Evolutionary conservation across 352 stramenopile species (phyloP), one percentile per base, ranked within the genome.

Genomic region (Pythium pyrilobum): DNA sequence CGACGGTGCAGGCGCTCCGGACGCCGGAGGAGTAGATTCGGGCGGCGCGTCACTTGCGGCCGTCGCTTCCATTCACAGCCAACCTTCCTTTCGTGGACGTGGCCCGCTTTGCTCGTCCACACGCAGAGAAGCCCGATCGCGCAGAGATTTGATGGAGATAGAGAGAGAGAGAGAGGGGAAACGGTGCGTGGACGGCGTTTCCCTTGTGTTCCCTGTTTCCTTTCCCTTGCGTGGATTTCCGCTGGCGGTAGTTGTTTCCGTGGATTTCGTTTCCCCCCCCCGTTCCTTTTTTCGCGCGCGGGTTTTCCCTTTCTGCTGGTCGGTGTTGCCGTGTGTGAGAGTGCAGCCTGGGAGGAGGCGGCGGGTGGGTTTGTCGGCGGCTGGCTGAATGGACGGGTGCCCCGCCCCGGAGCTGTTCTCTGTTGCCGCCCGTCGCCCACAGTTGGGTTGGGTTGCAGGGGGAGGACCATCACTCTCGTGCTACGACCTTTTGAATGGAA

Each of bases 1-100:
- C 20, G 51, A 39, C 21, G 49, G 4, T 11, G 7, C 20, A 23
- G 51, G 10, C 5, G 27, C 6, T 24, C 13, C 3, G 24, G 25
- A n/a, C 28, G 45, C 11, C 4, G 46, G 24, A 25, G 32, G 31
- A 27, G 47, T 18, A 20, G 45, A 23, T 23, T 32, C 15, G n/a
- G 42, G 23, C 2, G 31, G 5, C 18, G 51, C 6, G 1, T 48
- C 32, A 1, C 37, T 49, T 20, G 18, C 56, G n/a, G 28, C 13
- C 27, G 46, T 59, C 42, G 38, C 56, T 46, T 64, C 56, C 56
- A 64, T 64, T 44, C 56, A 64, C 56, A n/a, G n/a, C n/a, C n/a
- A n/a, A n/a, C n/a, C n/a, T n/a, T n/a, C n/a, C n/a, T n/a, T n/a
- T n/a, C n/a, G n/a, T n/a, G n/a, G n/a, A n/a, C n/a, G n/a, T n/a